Conservation (phyloP, 2,329 filamentous ascomycete species). For the Xylariales sp. region DNA sequence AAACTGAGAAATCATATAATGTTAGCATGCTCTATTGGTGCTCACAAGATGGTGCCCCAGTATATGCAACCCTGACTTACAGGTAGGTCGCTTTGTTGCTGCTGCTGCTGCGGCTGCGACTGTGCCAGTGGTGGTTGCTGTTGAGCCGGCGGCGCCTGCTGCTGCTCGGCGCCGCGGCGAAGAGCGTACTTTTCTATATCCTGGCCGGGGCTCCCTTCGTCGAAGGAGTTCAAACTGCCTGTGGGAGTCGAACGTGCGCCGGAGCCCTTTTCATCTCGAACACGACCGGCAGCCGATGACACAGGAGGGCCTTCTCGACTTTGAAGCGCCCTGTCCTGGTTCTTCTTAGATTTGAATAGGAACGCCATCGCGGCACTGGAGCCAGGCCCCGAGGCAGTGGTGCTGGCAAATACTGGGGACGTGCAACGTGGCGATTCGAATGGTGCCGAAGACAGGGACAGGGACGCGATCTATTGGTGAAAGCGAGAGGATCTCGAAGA, state of each 20-base stretch:
- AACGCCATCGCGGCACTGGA: conserved; percentile 65
- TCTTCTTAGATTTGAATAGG: conserved; percentile 79
- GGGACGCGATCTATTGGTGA: too few species aligned
- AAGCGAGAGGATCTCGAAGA: too few species aligned
- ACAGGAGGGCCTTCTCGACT: conserved; percentile 50
- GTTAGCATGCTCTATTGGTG: conserved; percentile 4
- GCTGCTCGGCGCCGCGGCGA: conserved; percentile 47
- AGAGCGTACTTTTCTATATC: conserved; percentile 56
- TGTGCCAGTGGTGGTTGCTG: conserved; percentile 21
- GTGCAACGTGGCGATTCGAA: conserved; percentile 8
- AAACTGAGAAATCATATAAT: conserved; percentile 15
- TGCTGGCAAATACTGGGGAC: conserved; percentile 25
- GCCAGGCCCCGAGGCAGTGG: conserved; percentile 27
- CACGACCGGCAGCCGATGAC: conserved; percentile 43
- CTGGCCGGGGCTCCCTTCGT: conserved; percentile 58
- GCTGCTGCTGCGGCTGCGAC: conserved; percentile 16
- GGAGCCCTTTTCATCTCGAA: conserved; percentile 54
- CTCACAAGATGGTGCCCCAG: neutral
- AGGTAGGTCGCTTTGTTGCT: conserved; percentile 28
- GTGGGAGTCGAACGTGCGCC: conserved; percentile 65
- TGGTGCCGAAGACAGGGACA: conserved; percentile 4
- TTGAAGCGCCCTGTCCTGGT: conserved; percentile 57
- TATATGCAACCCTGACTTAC: too few species aligned
- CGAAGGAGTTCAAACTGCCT: conserved; percentile 72
- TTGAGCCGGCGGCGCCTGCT: too few species aligned